phyloP scores from a whole-genome alignment of 805 yeast genomes.

The Danielozyma ontarioensis region DNA sequence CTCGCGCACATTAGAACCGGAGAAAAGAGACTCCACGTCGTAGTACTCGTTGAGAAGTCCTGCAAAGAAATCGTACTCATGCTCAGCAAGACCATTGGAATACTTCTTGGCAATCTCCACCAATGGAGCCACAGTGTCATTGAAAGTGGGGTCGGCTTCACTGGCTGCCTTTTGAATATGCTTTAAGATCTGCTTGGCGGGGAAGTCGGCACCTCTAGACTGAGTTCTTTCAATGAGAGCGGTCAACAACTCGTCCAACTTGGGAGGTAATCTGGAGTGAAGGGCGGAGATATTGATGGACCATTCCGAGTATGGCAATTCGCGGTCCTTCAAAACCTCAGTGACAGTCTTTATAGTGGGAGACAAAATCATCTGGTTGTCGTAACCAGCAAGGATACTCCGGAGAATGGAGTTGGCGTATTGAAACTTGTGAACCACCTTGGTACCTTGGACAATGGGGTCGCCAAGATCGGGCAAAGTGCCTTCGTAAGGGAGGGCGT shows the following conservation, averaged over 20 bases:
- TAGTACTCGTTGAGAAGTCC: slow-evolving; percentile 66
- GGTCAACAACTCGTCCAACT: slow-evolving; percentile 64
- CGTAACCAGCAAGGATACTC: slow-evolving; percentile 85
- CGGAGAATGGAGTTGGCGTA: slow-evolving; percentile 54
- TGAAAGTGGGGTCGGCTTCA: slow-evolving; percentile 45
- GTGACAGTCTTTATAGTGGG: slow-evolving; percentile 70
- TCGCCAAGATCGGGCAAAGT: slow-evolving; percentile 86
- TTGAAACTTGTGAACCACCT: slow-evolving; percentile 72
- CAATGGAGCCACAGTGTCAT: slow-evolving; percentile 66
- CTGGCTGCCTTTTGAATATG: slow-evolving; percentile 57
- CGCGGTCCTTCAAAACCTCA: slow-evolving; percentile 68
- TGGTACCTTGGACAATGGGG: slow-evolving; percentile 77
- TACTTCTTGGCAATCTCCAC: slow-evolving; percentile 65
- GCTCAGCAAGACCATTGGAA: slow-evolving; percentile 70
- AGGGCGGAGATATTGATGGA: slow-evolving; percentile 76
- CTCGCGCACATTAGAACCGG: slow-evolving; percentile 71
- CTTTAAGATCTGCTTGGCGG: slow-evolving; percentile 79
- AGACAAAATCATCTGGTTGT: slow-evolving; percentile 92
- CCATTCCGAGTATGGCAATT: slow-evolving; percentile 95
- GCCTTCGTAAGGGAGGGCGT: slow-evolving; percentile 92
- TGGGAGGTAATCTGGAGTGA: slow-evolving; percentile 81
- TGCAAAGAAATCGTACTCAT: slow-evolving; percentile 76
- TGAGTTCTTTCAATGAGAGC: slow-evolving; percentile 62
- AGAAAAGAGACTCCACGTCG: slow-evolving; percentile 71
- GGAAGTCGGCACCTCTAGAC: slow-evolving; percentile 77